A percentile compares a stretch with the other conserved stretches of the same genome.
Conservation (phyloP, 2,329 filamentous ascomycete genomes). For the Microascus cirrosus region DNA sequence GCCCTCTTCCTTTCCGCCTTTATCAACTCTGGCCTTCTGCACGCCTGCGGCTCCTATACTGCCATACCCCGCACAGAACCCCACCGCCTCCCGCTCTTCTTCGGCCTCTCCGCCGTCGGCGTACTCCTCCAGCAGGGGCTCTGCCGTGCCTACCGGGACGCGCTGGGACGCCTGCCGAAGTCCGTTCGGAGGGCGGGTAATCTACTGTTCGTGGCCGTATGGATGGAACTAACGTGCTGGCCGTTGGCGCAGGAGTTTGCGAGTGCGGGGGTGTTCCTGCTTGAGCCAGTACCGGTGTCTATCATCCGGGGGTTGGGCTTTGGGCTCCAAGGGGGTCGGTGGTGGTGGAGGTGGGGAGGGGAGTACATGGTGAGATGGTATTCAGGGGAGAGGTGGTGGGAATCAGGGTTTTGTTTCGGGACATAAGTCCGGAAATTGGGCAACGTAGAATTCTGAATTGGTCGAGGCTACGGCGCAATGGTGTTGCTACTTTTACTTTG, state of each 20-base stretch:
- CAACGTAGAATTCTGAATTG: background rate
- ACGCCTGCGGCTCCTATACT: constrained; percentile 59
- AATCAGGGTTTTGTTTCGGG: constrained; percentile 22
- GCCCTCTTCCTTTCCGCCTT: constrained; percentile 43
- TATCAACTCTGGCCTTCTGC: constrained; percentile 54
- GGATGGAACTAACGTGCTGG: constrained; percentile 56
- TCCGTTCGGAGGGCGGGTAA: constrained; percentile 42
- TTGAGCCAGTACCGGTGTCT: constrained; percentile 73
- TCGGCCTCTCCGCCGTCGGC: constrained; percentile 57
- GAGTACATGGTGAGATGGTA: constrained; percentile 43
- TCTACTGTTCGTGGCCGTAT: constrained; percentile 47
- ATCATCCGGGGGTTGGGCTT: constrained; percentile 54
- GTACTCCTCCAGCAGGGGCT: constrained; percentile 23
- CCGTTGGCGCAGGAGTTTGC: constrained; percentile 69
- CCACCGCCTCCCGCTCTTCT: constrained; percentile 56
- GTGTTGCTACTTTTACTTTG: too few species aligned
- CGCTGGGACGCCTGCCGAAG: constrained; percentile 25
- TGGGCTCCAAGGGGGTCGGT: constrained; percentile 55
- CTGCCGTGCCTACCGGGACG: background rate
- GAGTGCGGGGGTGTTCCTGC: constrained; percentile 63
- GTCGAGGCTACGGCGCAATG: too few species aligned
- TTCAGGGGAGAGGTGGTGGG: constrained; percentile 54
- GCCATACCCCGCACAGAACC: constrained; percentile 39
- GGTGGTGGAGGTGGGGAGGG: constrained; percentile 61
- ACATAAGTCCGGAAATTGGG: background rate